Evolutionary conservation across 768 basidiomycete genomes (phyloP).

Genomic region (Calvatia gigantea): DNA sequence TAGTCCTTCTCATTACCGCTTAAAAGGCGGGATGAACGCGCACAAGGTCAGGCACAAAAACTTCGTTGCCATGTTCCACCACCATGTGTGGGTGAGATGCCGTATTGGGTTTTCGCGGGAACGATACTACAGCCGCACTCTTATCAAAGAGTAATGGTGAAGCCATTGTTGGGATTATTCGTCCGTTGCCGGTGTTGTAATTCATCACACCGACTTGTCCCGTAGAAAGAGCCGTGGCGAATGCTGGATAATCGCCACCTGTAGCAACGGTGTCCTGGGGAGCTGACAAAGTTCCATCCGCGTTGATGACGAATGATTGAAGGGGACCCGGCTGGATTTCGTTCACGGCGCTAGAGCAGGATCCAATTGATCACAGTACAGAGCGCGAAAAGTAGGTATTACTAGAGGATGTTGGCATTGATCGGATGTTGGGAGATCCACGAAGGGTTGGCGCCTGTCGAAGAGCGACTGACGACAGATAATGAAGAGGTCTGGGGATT

Average conservation of each 20-base stretch:
- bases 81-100: slow-evolving; percentile 68
- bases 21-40: slow-evolving; percentile 17
- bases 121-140: slow-evolving; percentile 43
- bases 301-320: slow-evolving; percentile 53
- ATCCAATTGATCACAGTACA: slow-evolving; percentile 7
- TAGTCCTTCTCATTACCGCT: neutral
- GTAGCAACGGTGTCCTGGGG: slow-evolving; percentile 44
- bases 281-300: slow-evolving; percentile 40
- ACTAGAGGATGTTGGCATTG: slow-evolving; percentile 44
- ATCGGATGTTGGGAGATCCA: slow-evolving; percentile 13
- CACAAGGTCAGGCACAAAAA: slow-evolving; percentile 67
- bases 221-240: slow-evolving; percentile 45
- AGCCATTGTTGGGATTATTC: slow-evolving; percentile 44
- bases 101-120: slow-evolving; percentile 41
- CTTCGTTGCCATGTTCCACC: slow-evolving; percentile 48
- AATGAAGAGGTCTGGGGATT: slow-evolving; percentile 9
- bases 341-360: slow-evolving; percentile 53
- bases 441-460: slow-evolving; percentile 15
- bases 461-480: slow-evolving; percentile 7
- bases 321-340: slow-evolving; percentile 43
- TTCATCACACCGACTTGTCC: slow-evolving; percentile 62
- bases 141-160: slow-evolving; percentile 31
- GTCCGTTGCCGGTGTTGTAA: slow-evolving; percentile 52
- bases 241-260: slow-evolving; percentile 50
- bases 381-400: slow-evolving; percentile 7